These are phyloP conservation scores for Paxillus ammoniavirescens DNA, from an alignment of 768 basidiomycete genomes.

Conservation along the genomic window DNA sequence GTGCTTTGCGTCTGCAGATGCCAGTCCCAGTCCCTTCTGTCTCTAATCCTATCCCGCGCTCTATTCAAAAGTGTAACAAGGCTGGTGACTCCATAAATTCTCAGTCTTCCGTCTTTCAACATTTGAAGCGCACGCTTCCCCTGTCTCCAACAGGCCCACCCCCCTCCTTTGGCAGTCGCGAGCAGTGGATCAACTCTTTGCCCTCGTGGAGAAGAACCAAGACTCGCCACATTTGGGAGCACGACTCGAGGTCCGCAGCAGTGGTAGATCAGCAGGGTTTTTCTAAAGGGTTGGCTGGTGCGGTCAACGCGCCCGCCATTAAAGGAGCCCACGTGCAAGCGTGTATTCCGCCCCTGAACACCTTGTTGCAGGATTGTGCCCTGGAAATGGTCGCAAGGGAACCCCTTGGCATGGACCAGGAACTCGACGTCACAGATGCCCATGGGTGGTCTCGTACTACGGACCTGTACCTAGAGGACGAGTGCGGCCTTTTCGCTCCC, in stretches of 20 bases:
- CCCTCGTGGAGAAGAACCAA: conserved; percentile 72
- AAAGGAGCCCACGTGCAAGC: conserved; percentile 84
- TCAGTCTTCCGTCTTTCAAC: conserved; percentile 47
- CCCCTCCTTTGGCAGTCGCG: conserved; percentile 62
- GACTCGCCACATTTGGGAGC: conserved; percentile 65
- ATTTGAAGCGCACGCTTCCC: conserved; percentile 57
- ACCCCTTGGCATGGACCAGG: conserved; percentile 33
- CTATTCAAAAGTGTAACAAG: conserved; percentile 59
- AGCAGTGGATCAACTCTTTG: conserved; percentile 72
- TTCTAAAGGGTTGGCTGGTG: conserved; percentile 69
- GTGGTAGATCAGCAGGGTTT: conserved; percentile 52
- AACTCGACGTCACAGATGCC: conserved; percentile 2
- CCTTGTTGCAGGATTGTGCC: conserved; percentile 14
- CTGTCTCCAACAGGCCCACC: conserved; percentile 60
- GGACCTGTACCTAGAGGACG: conserved; percentile 25
- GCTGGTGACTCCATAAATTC: conserved; percentile 37
- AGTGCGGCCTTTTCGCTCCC: conserved; percentile 50
- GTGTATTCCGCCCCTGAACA: conserved; percentile 74
- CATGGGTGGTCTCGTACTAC: conserved; percentile 18
- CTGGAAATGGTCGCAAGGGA: conserved; percentile 12
- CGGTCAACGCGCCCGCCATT: conserved; percentile 79
- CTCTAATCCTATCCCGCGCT: conserved; percentile 57
- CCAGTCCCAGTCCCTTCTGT: conserved; percentile 79
- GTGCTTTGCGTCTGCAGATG: conserved; percentile 61
- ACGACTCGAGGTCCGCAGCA: conserved; percentile 32